Evolutionary conservation across 2,329 filamentous ascomycete genomes (phyloP), one percentile per base, ranked within the genome.

Genomic region (Xylariaceae sp.): DNA sequence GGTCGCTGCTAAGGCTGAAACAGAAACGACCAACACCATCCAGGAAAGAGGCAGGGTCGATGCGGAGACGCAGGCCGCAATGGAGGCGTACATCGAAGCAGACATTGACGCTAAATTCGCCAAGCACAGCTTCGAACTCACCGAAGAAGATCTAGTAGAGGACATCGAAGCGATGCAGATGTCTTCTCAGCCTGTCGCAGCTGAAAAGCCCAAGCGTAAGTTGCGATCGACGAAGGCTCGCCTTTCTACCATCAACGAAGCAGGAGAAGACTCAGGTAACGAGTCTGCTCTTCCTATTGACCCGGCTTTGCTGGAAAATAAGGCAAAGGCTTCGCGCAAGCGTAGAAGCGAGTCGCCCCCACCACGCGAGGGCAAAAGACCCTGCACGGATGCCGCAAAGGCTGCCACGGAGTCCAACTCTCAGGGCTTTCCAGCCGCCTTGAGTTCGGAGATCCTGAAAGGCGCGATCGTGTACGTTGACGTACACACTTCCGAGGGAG

Each of bases 381-480:
- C 78, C 37, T 79, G 81, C 65, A 76, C 78, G 62, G 83, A 80
- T 58, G 78, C 75, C 17, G 80, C 81, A 0, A 77, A 78, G 39
- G 71, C 80, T 15, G 75, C 80, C 1, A 68, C 73, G 45, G 73
- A 75, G 59, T 70, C 75, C n/a, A 80, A 81, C 67, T 71, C 77
- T 1, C 71, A 79, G 37, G 82, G 77, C 11, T 86, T 83, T 0
- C 83, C 83, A 2, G 79, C 79, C 1, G 80, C 86, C 56, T 64
- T 85, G 8, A 76, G 84, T 64, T 73, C 78, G 2, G 69, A 72
- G 0, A 72, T 89, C 2, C 78, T 93, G 2, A 80, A 82, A 17
- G 91, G 90, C 1, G 88, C 86, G 13, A 83, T 91, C 2, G 88
- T 94, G 3, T 91, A 87, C 70, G 89, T 94, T 1, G 91, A 96